Conservation (phyloP, 2,329 filamentous ascomycete species). For the Periconia sp. region DNA sequence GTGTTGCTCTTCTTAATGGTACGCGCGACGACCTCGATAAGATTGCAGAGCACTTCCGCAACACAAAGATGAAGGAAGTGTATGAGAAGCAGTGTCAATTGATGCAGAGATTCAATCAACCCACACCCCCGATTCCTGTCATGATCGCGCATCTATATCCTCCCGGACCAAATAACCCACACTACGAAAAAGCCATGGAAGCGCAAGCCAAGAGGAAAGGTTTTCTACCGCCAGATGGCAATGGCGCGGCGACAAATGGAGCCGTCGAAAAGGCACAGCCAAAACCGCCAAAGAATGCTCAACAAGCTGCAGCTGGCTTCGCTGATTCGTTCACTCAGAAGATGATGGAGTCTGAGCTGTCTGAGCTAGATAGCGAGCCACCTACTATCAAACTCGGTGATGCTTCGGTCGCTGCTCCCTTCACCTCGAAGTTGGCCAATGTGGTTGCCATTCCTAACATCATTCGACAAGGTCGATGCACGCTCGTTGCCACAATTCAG, state of each 20-base stretch:
- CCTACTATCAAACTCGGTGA: slow-evolving; percentile 97
- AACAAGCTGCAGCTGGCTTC: slow-evolving; percentile 72
- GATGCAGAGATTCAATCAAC: slow-evolving; percentile 96
- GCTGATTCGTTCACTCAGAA: slow-evolving; percentile 84
- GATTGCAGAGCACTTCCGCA: slow-evolving; percentile 91
- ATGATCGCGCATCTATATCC: slow-evolving; percentile 95
- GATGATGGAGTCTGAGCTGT: slow-evolving; percentile 90
- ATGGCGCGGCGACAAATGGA: slow-evolving; percentile 37
- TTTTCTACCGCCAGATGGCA: slow-evolving; percentile 59
- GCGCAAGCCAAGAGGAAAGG: slow-evolving; percentile 83
- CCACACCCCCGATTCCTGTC: slow-evolving; percentile 86
- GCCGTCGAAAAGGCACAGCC: slow-evolving; percentile 25
- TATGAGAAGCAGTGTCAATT: slow-evolving; percentile 94
- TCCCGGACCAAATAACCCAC: slow-evolving; percentile 87
- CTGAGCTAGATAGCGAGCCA: slow-evolving; percentile 76
- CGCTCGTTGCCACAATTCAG: slow-evolving; percentile 96
- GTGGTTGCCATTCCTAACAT: slow-evolving; percentile 98
- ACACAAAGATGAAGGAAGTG: slow-evolving; percentile 97
- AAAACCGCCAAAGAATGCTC: slow-evolving; percentile 60
- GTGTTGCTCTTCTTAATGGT: slow-evolving; percentile 93
- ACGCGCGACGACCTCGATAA: slow-evolving; percentile 88
- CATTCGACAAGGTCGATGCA: slow-evolving; percentile 95
- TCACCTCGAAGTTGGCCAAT: slow-evolving; percentile 96
- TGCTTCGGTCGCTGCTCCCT: slow-evolving; percentile 94
- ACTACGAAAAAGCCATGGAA: slow-evolving; percentile 90